These are phyloP conservation scores for Kluyveromyces siamensis DNA, from an alignment of 805 yeast genomes.

Conservation along the genomic window DNA sequence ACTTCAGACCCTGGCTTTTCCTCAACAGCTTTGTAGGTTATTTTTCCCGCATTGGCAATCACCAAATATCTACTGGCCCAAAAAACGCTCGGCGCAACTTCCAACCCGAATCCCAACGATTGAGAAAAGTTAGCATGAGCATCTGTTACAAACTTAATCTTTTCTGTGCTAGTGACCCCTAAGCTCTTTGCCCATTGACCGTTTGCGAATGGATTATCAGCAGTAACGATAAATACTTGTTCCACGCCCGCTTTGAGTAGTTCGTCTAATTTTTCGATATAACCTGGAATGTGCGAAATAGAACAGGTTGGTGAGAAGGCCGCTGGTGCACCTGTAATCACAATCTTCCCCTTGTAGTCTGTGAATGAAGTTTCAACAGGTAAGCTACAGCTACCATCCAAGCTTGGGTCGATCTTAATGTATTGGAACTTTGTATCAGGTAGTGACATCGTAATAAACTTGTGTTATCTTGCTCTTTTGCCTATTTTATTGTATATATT, in stretches of 20 bases:
- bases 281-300: slow-evolving; percentile 63
- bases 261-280: slow-evolving; percentile 38
- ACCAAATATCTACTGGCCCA: slow-evolving; percentile 69
- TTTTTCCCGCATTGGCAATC: slow-evolving; percentile 50
- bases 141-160: slow-evolving; percentile 56
- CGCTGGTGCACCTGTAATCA: slow-evolving; percentile 74
- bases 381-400: slow-evolving; percentile 22
- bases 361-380: slow-evolving; percentile 22
- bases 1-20: slow-evolving; percentile 29
- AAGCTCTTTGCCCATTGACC: slow-evolving; percentile 53
- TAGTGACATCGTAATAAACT: background rate
- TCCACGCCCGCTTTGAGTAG: slow-evolving; percentile 54
- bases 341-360: slow-evolving; percentile 41
- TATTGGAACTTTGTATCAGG: slow-evolving; percentile 23
- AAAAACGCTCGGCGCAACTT: slow-evolving; percentile 43
- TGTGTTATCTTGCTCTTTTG: background rate
- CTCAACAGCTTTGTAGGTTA: slow-evolving; percentile 38
- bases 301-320: slow-evolving; percentile 84
- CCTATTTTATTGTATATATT: no score
- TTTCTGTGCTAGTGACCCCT: slow-evolving; percentile 28
- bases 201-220: slow-evolving; percentile 64
- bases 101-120: slow-evolving; percentile 49
- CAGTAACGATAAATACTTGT: slow-evolving; percentile 51
- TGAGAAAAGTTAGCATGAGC: slow-evolving; percentile 51
- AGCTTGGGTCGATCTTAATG: slow-evolving; percentile 18